Percentiles rank a stretch among this genome's conserved stretches.
phyloP scores from a whole-genome alignment of 2,329 filamentous ascomycete species.

The Lecanicillium sp. region DNA sequence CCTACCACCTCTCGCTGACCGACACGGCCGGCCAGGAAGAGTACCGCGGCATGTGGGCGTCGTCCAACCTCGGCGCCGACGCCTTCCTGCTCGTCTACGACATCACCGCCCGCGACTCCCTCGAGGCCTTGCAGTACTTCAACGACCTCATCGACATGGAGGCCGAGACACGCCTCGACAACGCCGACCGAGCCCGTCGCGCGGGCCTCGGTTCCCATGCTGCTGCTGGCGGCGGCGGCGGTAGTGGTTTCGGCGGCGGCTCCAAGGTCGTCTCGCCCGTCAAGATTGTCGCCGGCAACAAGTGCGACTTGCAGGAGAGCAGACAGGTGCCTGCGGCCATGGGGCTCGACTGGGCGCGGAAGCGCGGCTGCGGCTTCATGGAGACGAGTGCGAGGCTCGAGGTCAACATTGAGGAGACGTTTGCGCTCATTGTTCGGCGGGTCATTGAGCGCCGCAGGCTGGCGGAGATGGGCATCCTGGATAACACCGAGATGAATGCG shows the following conservation, averaged over 20 bases:
- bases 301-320: slow-evolving; percentile 68
- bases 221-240: slow-evolving; percentile 19
- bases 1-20: slow-evolving; percentile 70
- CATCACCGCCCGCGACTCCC: slow-evolving; percentile 62
- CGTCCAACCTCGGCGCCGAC: slow-evolving; percentile 68
- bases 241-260: slow-evolving; percentile 25
- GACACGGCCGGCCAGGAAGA: slow-evolving; percentile 88
- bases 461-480: slow-evolving; percentile 37
- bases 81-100: slow-evolving; percentile 85
- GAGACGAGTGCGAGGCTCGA: slow-evolving; percentile 77
- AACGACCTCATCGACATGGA: slow-evolving; percentile 81
- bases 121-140: slow-evolving; percentile 69
- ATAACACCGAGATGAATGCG: slow-evolving; percentile 35
- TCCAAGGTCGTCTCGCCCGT: slow-evolving; percentile 57
- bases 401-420: slow-evolving; percentile 86
- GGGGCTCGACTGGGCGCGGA: slow-evolving; percentile 70
- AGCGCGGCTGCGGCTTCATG: slow-evolving; percentile 74
- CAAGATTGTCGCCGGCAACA: slow-evolving; percentile 80
- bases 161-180: slow-evolving; percentile 59
- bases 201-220: slow-evolving; percentile 24
- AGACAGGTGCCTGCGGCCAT: slow-evolving; percentile 60
- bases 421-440: slow-evolving; percentile 58
- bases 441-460: slow-evolving; percentile 49
- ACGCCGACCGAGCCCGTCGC: slow-evolving; percentile 42
- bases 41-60: slow-evolving; percentile 80